Base-by-base conservation (phyloP, 2,329 filamentous ascomycete genomes). In the Talaromyces sp. region DNA sequence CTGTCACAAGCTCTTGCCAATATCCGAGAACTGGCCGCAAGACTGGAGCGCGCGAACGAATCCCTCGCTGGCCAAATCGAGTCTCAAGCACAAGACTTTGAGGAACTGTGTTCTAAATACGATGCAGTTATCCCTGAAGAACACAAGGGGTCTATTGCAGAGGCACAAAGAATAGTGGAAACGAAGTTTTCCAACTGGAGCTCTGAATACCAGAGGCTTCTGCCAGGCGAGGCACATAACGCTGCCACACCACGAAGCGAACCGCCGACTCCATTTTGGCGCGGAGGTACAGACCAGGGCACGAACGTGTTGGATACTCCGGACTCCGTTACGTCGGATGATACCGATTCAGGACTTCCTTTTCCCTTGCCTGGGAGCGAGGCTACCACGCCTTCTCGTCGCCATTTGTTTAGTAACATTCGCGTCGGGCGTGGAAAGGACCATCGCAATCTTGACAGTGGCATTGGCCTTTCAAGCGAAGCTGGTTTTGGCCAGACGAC, bases 381-480 rank as follows among this genome's bases (percentile, higher is more conserved):
- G 30, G 76, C 79, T 3, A 75, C 80, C 40, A 81, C 79, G 1
- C 79, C 79, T 2, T 71, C 76, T 33, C 9, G 42, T 23, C 47
- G 10, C 18, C 76, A 73, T 60, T 71, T 72, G 61, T 81, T 78
- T 65, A 74, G 74, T 28, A 76, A 81, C 65, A 71, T 77, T n/a
- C 75, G 77, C 62, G 65, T 75, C 59, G 74, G 72, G 4, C 70
- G 74, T 59, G 77, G 73, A 44, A 78, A 74, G 64, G 69, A 73
- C 53, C 70, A 73, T 36, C 71, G 67, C 54, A 74, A 68, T 30
- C 69, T 78, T 31, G 75, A 80, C 60, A 79, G 75, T 65, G 76
- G 74, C 0, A 73, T 81, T 67, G 75, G 71, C 0, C 73, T 74
- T 56, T 67, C 73, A 23, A 68, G 69, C 0, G 70, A 73, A 33